Evolutionary conservation across 2,329 filamentous ascomycete genomes (phyloP), one percentile per base, ranked within the genome.

Genomic region (Pestalotiopsis sp.): DNA sequence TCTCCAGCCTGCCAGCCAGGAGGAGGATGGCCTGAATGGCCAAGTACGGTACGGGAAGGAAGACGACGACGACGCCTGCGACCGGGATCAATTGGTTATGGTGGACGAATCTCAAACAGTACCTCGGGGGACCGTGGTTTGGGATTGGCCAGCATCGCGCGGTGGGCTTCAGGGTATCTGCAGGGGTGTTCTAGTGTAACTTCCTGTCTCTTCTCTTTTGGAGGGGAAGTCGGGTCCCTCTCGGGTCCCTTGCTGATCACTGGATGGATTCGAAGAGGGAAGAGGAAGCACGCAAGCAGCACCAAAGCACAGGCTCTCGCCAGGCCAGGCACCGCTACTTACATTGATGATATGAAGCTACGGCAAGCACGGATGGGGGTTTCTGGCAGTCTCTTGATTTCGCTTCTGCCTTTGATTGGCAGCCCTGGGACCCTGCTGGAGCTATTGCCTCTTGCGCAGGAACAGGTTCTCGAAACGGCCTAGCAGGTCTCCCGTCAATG

Each of bases 341-440:
- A 17, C 39, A 45, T n/a, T 58, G n/a, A 58, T 14, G 56, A 5
- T 23, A 4, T 31, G 20, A 49, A 49, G 41, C 31, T 52, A 52
- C 13, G 45, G 27, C 31, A 17, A 31, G 63, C 63, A 66, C 63
- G 41, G 63, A 66, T 66, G 63, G 63, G 63, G 63, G 49, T 20
- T 36, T 20, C 23, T 36, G 31, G 31, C 31, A 36, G 7, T 36
- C 31, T 36, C 31, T 36, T 36, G 31, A 36, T 36, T 36, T 36
- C 31, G 31, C 31, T 36, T 23, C 14, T 14, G 20, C 62, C 36
- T 45, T 45, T 49, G 38, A 64, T 64, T 66, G 63, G 63, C 63
- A 36, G 45, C 39, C 31, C 39, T 49, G 25, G n/a, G 23, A 27
- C 14, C 25, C 9, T 7, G 9, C 17, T 57, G 39, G 41, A 52